Conservation (phyloP, 306 rosid species). For the Malus asiatica region DNA sequence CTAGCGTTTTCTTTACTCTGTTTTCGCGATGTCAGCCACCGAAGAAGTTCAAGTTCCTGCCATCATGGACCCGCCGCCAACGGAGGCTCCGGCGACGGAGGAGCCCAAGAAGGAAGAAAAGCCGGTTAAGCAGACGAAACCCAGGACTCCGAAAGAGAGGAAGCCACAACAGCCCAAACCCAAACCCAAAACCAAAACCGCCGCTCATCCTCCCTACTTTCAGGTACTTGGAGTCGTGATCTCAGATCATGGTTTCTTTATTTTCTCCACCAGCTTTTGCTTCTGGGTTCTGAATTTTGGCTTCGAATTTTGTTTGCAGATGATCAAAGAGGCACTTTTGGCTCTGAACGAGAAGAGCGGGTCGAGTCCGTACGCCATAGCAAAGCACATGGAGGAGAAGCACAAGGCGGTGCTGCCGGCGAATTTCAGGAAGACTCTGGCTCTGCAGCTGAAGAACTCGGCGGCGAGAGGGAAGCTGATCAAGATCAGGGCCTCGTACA, state of each 20-base stretch:
- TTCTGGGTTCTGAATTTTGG: neutral
- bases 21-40: slow-evolving; percentile 33
- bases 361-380: slow-evolving; percentile 85
- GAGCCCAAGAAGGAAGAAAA: slow-evolving; percentile 25
- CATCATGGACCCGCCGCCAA: slow-evolving; percentile 19
- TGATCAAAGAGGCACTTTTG: slow-evolving; percentile 73
- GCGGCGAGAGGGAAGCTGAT: slow-evolving; percentile 54
- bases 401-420: slow-evolving; percentile 60
- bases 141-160: slow-evolving; percentile 42
- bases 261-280: neutral
- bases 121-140: slow-evolving; percentile 43
- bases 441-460: slow-evolving; percentile 74
- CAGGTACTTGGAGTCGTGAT: slow-evolving; percentile 32
- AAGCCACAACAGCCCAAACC: slow-evolving; percentile 36
- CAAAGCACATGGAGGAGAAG: slow-evolving; percentile 82
- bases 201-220: slow-evolving; percentile 80
- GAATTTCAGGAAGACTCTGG: slow-evolving; percentile 69
- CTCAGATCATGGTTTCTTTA: neutral
- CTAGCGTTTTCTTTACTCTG: neutral
- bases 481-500: slow-evolving; percentile 79
- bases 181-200: slow-evolving; percentile 36
- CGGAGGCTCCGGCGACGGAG: slow-evolving; percentile 24
- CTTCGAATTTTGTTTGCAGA: slow-evolving; percentile 27
- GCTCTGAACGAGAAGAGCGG: slow-evolving; percentile 73
- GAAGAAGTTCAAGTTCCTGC: slow-evolving; percentile 27